Evolutionary conservation across 2,329 filamentous ascomycete species (phyloP).

Genomic region (Diaporthe sp.): DNA sequence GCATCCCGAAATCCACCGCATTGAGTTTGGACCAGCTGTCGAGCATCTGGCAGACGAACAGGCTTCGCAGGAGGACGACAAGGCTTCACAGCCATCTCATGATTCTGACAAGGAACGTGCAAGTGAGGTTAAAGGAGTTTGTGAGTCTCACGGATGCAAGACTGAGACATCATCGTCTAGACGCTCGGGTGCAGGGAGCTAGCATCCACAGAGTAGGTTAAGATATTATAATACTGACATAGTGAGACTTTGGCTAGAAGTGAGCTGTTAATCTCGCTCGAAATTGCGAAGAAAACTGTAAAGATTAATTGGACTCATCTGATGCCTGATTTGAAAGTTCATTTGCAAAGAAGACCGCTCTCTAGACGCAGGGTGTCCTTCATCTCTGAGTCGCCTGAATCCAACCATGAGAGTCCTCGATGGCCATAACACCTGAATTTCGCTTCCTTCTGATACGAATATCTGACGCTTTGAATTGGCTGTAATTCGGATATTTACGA

Average conservation of each 20-base stretch:
- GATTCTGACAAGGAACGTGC: rapidly evolving
- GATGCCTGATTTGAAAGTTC: too few relatives aligned
- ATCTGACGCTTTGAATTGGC: too few relatives aligned
- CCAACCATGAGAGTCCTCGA: too few relatives aligned
- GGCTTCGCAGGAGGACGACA: neutral
- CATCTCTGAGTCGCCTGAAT: too few relatives aligned
- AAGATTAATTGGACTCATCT: too few relatives aligned
- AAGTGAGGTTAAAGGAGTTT: neutral
- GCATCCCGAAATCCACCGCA: neutral
- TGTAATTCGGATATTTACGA: too few relatives aligned
- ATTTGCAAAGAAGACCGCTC: too few relatives aligned
- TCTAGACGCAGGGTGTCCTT: too few relatives aligned
- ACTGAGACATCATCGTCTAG: neutral
- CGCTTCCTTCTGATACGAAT: too few relatives aligned
- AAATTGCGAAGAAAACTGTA: neutral
- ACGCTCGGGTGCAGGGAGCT: neutral
- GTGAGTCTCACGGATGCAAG: neutral
- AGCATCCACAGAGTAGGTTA: neutral
- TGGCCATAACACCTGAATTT: too few relatives aligned
- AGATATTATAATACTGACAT: neutral
- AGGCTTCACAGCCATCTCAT: neutral
- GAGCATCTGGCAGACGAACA: neutral
- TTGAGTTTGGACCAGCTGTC: neutral
- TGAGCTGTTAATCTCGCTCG: too few relatives aligned
- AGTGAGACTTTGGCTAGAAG: too few relatives aligned